Evolutionary conservation across 768 basidiomycete genomes (phyloP).

Genomic region (Suillus discolor): DNA sequence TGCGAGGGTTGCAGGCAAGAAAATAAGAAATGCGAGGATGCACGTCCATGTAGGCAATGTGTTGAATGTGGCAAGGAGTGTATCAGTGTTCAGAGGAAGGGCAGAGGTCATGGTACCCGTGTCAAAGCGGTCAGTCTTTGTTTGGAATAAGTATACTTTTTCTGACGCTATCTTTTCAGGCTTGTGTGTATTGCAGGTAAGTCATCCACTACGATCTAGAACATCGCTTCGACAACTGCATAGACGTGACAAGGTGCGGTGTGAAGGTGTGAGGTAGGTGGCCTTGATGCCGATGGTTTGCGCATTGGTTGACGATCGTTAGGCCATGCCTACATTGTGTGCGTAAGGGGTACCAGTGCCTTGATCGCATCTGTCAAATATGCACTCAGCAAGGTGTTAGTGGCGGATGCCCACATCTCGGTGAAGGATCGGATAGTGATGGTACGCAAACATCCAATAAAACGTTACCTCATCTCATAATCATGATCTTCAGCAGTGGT

Average conservation of each 20-base stretch:
- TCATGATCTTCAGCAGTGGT: slow-evolving; percentile 2
- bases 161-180: slow-evolving; percentile 38
- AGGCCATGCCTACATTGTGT: slow-evolving; percentile 55
- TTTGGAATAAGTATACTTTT: neutral
- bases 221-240: slow-evolving; percentile 19
- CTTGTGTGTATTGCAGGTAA: slow-evolving; percentile 63
- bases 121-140: slow-evolving; percentile 56
- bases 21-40: slow-evolving; percentile 62
- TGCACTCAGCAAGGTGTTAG: slow-evolving; percentile 48
- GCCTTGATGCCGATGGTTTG: slow-evolving; percentile 9
- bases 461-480: slow-evolving; percentile 16
- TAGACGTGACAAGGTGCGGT: slow-evolving; percentile 65
- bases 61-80: slow-evolving; percentile 50
- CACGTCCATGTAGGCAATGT: slow-evolving; percentile 57
- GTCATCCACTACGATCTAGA: slow-evolving; percentile 17
- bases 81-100: slow-evolving; percentile 50
- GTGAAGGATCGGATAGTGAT: slow-evolving; percentile 30
- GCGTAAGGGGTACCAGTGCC: slow-evolving; percentile 53
- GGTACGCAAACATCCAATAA: slow-evolving; percentile 6
- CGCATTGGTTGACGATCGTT: slow-evolving; percentile 13
- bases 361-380: slow-evolving; percentile 48
- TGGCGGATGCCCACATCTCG: slow-evolving; percentile 48
- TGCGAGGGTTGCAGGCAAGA: slow-evolving; percentile 60
- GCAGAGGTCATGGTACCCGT: slow-evolving; percentile 59
- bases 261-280: slow-evolving; percentile 56